Evolutionary conservation across 176 grass and related monocot species (phyloP).

Genomic region (Avena eriantha): DNA sequence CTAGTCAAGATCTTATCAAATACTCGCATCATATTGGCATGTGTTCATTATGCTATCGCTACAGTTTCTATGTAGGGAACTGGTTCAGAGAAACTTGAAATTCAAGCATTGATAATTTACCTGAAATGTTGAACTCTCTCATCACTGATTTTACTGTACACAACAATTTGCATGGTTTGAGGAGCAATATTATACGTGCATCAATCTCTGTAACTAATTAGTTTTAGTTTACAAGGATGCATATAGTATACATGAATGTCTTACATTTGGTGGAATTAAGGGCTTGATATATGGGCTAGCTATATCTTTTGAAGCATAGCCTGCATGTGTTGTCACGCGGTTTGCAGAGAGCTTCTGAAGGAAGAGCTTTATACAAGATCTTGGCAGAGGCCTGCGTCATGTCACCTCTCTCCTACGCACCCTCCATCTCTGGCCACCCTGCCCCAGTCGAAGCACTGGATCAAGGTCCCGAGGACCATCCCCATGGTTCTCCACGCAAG

Average conservation of each 20-base stretch:
- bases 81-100: neutral
- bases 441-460: conserved; percentile 72
- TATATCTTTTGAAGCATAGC: conserved; percentile 14
- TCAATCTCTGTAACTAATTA: neutral
- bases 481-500: conserved; percentile 32
- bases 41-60: too few species aligned
- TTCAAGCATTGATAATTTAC: neutral
- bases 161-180: neutral
- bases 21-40: too few species aligned
- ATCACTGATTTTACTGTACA: neutral
- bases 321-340: conserved; percentile 8
- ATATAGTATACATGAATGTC: neutral
- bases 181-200: neutral
- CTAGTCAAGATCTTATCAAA: too few species aligned
- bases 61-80: too few species aligned
- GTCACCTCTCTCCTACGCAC: conserved; percentile 28
- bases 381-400: conserved; percentile 42
- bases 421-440: conserved; percentile 5
- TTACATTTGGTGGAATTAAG: neutral
- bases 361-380: conserved; percentile 33
- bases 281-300: neutral
- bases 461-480: conserved; percentile 44
- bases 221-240: neutral
- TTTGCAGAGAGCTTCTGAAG: conserved; percentile 37
- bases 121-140: neutral